Evolutionary conservation across 2,329 filamentous ascomycete genomes (phyloP).

Genomic region (Clonostachys solani): DNA sequence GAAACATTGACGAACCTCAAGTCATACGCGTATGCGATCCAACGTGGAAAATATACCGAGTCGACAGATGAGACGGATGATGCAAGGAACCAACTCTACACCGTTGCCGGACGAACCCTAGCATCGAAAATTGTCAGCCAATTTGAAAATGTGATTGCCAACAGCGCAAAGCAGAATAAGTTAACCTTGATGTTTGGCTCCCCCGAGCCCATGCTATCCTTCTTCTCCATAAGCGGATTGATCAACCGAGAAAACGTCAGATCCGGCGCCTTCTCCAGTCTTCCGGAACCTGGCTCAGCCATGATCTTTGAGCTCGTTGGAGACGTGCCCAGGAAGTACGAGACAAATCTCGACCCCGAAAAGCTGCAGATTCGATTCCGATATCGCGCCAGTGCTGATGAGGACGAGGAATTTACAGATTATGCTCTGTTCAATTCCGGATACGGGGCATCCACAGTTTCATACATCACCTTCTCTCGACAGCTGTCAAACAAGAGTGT

Average conservation of each 20-base stretch:
- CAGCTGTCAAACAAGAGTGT: conserved; percentile 29
- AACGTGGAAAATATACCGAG: conserved; percentile 52
- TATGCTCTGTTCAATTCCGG: conserved; percentile 35
- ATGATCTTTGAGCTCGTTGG: conserved; percentile 68
- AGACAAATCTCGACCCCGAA: conserved; percentile 17
- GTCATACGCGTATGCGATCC: conserved; percentile 62
- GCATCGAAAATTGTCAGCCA: conserved; percentile 36
- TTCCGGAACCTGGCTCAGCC: conserved; percentile 67
- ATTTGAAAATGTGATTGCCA: conserved; percentile 35
- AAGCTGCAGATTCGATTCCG: conserved; percentile 51
- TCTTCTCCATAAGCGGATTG: conserved; percentile 45
- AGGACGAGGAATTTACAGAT: conserved; percentile 21
- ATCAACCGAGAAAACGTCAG: conserved; percentile 46
- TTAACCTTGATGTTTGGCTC: conserved; percentile 51
- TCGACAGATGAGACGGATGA: conserved; percentile 37
- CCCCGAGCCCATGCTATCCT: conserved; percentile 49
- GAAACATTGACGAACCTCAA: conserved; percentile 40
- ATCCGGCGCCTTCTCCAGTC: conserved; percentile 20
- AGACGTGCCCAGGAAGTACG: conserved; percentile 10
- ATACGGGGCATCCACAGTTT: conserved; percentile 22
- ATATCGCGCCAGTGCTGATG: conserved; percentile 44
- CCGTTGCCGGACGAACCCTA: conserved; percentile 49
- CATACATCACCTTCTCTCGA: conserved; percentile 29
- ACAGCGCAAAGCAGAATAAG: conserved; percentile 32
- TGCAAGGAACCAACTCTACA: conserved; percentile 33